Base-by-base conservation (phyloP, 352 stramenopile genomes). In the Pythium sp. region DNA sequence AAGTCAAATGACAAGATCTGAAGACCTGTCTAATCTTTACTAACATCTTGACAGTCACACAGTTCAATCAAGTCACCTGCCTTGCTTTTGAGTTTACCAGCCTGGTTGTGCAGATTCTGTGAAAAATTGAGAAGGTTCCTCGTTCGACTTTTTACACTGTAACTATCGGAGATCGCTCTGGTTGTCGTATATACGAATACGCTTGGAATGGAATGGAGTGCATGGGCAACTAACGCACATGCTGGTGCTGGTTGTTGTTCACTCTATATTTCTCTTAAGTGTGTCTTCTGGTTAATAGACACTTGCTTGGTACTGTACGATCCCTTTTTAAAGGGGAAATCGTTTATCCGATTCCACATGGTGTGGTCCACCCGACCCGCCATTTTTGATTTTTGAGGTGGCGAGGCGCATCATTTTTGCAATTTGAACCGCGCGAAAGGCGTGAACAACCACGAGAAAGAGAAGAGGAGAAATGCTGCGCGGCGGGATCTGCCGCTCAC, bases 401-500 rank as follows among this genome's bases (percentile, higher is more conserved):
- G 14, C 6, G 41, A n/a, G 15, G 18, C 18, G 18, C 43, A 51
- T 22, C 43, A 58, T 26, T 60, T 62, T 62, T 3, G 34, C 34
- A 53, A 63, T 63, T 63, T 63, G 57, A 63, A 63, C 34, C 14
- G 5, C 36, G 6, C 43, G 18, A 22, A 51, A 51, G 18, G 43
- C 18, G 12, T 20, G 24, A 28, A 41, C 15, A 58, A 46, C 7
- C 6, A 47, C 28, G 28, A 53, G 61, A 62, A 62, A 20, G 36
- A 14, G 51, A 22, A 57, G 34, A 58, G 20, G 20, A 58, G 22
- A 81, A 71, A 71, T 62, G 51, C 54, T 46, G 28, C 53, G 55
- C 65, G 65, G 58, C 20, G 78, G 72, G 5, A 68, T 84, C 43
- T 89, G 81, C 57, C 75, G 72, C 70, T 89, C 81, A 14, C 81